Base-by-base conservation (phyloP, 306 rosid species). In the Pueraria montana region DNA sequence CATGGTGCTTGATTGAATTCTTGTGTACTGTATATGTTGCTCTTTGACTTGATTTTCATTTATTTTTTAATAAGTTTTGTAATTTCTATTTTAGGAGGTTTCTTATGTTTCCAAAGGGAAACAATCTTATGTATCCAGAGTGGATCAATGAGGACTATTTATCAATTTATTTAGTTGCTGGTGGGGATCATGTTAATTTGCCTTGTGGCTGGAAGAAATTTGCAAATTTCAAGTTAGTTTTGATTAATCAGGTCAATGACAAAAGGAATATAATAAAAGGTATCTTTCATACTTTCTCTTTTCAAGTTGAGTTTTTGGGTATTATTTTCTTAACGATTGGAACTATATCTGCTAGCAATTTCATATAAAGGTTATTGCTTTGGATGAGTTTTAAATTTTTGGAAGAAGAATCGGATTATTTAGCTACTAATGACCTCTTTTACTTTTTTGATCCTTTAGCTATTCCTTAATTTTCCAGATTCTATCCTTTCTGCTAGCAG, bases 101-200 rank as follows among this genome's bases (percentile, higher is more conserved):
- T 69, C 84, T 89, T 45, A 58, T 90, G 24, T 62, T 4, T 62
- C 81, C 62, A 63, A 62, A 63, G 8, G 81, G 73, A 2, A 26
- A 62, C 21, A 26, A n/a, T 69, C 84, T 89, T 45, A 58, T 90
- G 24, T 62, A 2, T 62, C 81, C 62, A 63, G 45, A 63, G 8
- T 72, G 73, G 3, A 26, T 45, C 21, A 26, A 46, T 2, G 72
- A 11, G 30, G 87, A 88, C 26, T 79, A 83, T 84, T 83, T 94
- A 82, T 90, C 97, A 13, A 81, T 90, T 87, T 92, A 88, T 87
- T 85, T 94, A 89, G 94, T 88, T 78, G 92, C 71, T 80, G 91
- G 84, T 62, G 68, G n/a, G 4, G 92, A 90, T 87, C 17, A 88
- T 1, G 4, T 30, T 6, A 46, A 78, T 6, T 82, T 91, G 86